Percentiles rank a stretch among this genome's conserved stretches.
Conservation (phyloP, 2,329 filamentous ascomycete genomes). For the Xylaria sp. region DNA sequence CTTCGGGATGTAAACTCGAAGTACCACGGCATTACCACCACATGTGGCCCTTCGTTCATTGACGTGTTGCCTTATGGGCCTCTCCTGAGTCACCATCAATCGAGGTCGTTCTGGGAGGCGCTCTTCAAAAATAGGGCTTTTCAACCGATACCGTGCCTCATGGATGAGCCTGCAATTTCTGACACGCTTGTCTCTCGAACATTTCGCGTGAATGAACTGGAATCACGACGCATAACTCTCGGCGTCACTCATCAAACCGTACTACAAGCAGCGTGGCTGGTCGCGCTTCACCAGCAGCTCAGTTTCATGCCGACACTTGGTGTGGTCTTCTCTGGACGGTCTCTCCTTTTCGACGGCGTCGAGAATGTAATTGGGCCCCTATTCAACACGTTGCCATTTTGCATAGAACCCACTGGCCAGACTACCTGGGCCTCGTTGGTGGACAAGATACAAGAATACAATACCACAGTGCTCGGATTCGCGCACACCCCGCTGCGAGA, state of each 20-base stretch:
- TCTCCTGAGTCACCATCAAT: constrained; percentile 49
- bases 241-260: constrained; percentile 79
- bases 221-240: constrained; percentile 57
- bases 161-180: neutral
- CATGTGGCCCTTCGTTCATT: constrained; percentile 59
- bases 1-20: constrained; percentile 58
- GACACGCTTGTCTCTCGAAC: constrained; percentile 31
- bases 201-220: constrained; percentile 48
- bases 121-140: constrained; percentile 49
- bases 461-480: constrained; percentile 67
- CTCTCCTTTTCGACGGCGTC: constrained; percentile 66
- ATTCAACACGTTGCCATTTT: constrained; percentile 87
- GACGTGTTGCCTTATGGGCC: constrained; percentile 72
- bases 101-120: constrained; percentile 66
- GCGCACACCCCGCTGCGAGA: constrained; percentile 79
- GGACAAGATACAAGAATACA: constrained; percentile 69
- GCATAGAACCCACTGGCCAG: constrained; percentile 46
- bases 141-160: constrained; percentile 25
- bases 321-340: constrained; percentile 77
- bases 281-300: constrained; percentile 59
- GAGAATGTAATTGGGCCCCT: constrained; percentile 77
- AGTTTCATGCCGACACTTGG: constrained; percentile 62
- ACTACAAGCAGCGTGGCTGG: constrained; percentile 74
- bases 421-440: constrained; percentile 65
- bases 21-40: constrained; percentile 45